Percentiles rank a stretch among this genome's conserved stretches.
Evolutionary conservation across 192 early-diverging fungal genomes (phyloP).

Genomic region (Podila epigama): DNA sequence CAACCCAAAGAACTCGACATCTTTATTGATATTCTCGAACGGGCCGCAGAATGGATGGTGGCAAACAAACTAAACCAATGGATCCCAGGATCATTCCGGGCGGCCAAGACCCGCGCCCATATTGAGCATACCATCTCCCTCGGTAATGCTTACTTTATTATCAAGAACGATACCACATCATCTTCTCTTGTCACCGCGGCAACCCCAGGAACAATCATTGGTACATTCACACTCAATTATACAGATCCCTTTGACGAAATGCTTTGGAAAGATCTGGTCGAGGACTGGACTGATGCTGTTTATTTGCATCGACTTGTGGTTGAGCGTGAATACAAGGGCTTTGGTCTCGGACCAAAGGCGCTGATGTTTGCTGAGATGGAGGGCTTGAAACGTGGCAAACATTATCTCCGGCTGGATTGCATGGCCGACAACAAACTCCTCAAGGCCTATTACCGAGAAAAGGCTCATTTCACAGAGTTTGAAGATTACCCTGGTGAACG

Average conservation of each 20-base stretch:
- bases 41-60: slow-evolving; percentile 43
- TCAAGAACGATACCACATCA: background rate
- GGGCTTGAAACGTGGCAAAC: slow-evolving; percentile 37
- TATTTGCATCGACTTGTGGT: slow-evolving; percentile 45
- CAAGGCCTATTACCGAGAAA: slow-evolving; percentile 42
- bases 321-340: slow-evolving; percentile 45
- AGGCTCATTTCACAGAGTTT: slow-evolving; percentile 39
- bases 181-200: background rate
- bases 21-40: slow-evolving; percentile 46
- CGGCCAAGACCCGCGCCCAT: slow-evolving; percentile 41
- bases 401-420: slow-evolving; percentile 34
- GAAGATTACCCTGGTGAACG: slow-evolving; percentile 44
- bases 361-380: slow-evolving; percentile 35
- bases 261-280: slow-evolving; percentile 45
- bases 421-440: slow-evolving; percentile 49
- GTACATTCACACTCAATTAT: slow-evolving; percentile 45
- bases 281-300: slow-evolving; percentile 43
- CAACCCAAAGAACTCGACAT: slow-evolving; percentile 33
- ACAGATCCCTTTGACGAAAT: slow-evolving; percentile 44
- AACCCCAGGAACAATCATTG: slow-evolving; percentile 22
- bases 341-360: slow-evolving; percentile 33
- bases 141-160: slow-evolving; percentile 41
- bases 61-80: slow-evolving; percentile 43
- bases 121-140: slow-evolving; percentile 39
- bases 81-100: slow-evolving; percentile 42